Percentiles rank a stretch among this genome's conserved stretches.
Conservation (phyloP, 2,329 filamentous ascomycete genomes). For the Cladorrhinum sp. region DNA sequence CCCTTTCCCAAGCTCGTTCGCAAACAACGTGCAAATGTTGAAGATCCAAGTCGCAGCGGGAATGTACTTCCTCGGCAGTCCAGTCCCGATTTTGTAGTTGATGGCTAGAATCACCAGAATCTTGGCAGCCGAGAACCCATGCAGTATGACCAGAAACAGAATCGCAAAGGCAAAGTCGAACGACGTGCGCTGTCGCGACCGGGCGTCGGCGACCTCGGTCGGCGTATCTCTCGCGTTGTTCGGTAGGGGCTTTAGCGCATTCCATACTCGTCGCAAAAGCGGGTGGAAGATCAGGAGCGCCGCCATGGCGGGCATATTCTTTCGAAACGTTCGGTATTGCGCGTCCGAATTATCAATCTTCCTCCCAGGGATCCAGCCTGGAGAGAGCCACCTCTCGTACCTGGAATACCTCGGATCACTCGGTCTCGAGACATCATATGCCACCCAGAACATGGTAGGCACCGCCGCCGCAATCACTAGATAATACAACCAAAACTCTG, state of each 20-base stretch:
- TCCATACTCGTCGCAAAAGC: slow-evolving; percentile 69
- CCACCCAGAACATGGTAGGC: slow-evolving; percentile 88
- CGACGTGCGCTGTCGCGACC: slow-evolving; percentile 66
- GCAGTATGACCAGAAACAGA: slow-evolving; percentile 73
- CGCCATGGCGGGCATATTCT: slow-evolving; percentile 79
- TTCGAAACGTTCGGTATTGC: slow-evolving; percentile 82
- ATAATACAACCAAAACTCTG: slow-evolving; percentile 83
- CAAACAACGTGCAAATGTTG: slow-evolving; percentile 80
- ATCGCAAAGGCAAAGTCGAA: slow-evolving; percentile 84
- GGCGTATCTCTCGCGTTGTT: slow-evolving; percentile 27
- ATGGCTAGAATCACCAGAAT: slow-evolving; percentile 73
- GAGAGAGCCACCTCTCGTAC: slow-evolving; percentile 66
- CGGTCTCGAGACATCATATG: slow-evolving; percentile 77
- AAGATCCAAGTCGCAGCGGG: slow-evolving; percentile 83
- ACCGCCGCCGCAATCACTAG: slow-evolving; percentile 63
- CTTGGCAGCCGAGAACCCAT: slow-evolving; percentile 84
- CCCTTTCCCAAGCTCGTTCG: slow-evolving; percentile 80
- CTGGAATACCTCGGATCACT: slow-evolving; percentile 77
- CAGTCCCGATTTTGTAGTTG: slow-evolving; percentile 75
- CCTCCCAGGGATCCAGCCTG: slow-evolving; percentile 89
- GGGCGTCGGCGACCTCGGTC: slow-evolving; percentile 48
- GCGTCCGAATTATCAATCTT: slow-evolving; percentile 89
- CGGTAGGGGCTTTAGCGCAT: slow-evolving; percentile 47
- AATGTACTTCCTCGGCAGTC: slow-evolving; percentile 67
- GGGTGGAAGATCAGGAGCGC: slow-evolving; percentile 76